Percentiles rank a stretch among this genome's conserved stretches.
Evolutionary conservation across 1,284 basidiomycete species (phyloP).

Genomic region (Uromyces viciae-fabae): DNA sequence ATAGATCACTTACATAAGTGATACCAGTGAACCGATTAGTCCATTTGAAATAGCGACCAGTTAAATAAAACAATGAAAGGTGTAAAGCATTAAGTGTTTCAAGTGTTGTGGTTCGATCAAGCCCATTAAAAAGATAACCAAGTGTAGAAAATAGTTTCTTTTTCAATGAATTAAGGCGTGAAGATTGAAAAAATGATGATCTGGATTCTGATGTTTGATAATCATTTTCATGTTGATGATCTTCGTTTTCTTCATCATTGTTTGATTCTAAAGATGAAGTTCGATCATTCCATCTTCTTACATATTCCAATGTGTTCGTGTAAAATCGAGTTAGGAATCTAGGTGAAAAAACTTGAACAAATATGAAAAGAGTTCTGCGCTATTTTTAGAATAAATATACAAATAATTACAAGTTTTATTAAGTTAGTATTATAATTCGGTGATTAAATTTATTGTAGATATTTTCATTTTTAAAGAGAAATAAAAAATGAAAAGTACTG

Average conservation of each 20-base stretch:
- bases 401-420: too few species aligned
- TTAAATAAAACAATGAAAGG: constrained; percentile 56
- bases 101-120: constrained; percentile 53
- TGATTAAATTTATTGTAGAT: too few species aligned
- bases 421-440: too few species aligned
- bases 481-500: too few species aligned
- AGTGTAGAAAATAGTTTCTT: constrained; percentile 22
- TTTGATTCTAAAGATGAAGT: too few species aligned
- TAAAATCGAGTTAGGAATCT: constrained; percentile 12
- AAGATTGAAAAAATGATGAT: constrained; percentile 29
- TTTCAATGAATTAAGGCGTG: neutral
- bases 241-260: constrained; percentile 11
- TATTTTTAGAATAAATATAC: constrained; percentile 52
- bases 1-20: constrained; percentile 50
- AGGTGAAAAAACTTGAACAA: constrained; percentile 24
- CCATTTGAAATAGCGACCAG: constrained; percentile 55
- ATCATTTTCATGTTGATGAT: too few species aligned
- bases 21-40: constrained; percentile 54
- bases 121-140: constrained; percentile 45
- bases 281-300: constrained; percentile 13
- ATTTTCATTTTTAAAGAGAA: too few species aligned
- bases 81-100: constrained; percentile 54
- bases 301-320: constrained; percentile 10
- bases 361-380: constrained; percentile 23
- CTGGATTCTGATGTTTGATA: too few species aligned